Evolutionary conservation across 2,329 filamentous ascomycete genomes (phyloP).

Genomic region (Beauveria brongniartii): DNA sequence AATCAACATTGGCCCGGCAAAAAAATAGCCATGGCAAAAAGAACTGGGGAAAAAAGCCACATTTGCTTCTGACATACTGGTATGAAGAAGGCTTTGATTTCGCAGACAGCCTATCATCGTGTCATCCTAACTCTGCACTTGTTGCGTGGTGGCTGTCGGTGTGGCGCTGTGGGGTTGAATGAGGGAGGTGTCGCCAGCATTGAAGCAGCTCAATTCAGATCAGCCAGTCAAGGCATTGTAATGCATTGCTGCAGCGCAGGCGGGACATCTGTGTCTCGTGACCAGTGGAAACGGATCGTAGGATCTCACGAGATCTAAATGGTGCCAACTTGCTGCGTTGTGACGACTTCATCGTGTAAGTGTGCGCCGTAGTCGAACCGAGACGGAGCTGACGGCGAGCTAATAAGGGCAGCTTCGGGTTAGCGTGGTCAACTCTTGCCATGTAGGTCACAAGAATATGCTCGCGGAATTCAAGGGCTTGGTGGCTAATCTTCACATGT

Average conservation of each 20-base stretch:
- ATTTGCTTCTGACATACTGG: neutral
- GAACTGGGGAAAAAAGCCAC: neutral
- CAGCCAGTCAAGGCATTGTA: neutral
- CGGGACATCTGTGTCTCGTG: neutral
- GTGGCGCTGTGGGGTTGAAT: slow-evolving; percentile 4
- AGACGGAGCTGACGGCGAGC: neutral
- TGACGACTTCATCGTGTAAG: no score
- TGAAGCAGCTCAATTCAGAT: neutral
- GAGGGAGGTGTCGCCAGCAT: neutral
- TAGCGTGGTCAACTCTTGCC: neutral
- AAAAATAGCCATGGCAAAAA: neutral
- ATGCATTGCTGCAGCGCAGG: neutral
- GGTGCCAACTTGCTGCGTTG: no score
- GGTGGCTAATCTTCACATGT: neutral
- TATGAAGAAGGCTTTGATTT: neutral
- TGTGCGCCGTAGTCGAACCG: no score
- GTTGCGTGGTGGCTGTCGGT: slow-evolving; percentile 1
- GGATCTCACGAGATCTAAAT: neutral
- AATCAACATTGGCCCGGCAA: neutral
- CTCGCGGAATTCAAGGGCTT: neutral
- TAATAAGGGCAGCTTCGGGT: neutral
- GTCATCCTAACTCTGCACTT: neutral
- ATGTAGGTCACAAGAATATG: neutral
- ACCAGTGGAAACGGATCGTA: neutral
- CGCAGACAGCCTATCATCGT: no score